Conservation (phyloP, 2,329 filamentous ascomycete genomes). For the Thelonectria rubi region DNA sequence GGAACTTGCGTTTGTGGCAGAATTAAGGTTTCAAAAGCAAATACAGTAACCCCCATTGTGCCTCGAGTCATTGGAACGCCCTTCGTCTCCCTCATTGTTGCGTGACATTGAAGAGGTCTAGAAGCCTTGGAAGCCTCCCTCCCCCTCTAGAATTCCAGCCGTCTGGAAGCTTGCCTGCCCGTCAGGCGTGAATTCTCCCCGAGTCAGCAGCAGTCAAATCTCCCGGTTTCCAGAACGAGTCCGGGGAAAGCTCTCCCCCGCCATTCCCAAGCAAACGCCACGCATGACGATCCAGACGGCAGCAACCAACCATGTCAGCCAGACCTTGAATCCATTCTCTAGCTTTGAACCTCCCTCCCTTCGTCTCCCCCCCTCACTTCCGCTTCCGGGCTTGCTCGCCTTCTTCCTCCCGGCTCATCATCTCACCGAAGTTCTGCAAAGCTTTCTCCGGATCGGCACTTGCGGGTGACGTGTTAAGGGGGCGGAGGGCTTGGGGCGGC, state of each 20-base stretch:
- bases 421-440: neutral
- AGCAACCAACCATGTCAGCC: neutral
- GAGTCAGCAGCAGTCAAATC: neutral
- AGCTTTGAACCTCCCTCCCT: too few species aligned
- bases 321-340: neutral
- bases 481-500: neutral
- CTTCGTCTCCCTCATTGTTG: neutral
- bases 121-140: neutral
- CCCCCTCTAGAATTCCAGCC: too few species aligned
- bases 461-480: neutral
- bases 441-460: constrained; percentile 1
- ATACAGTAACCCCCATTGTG: too few species aligned
- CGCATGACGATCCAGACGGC: neutral
- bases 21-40: neutral
- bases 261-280: neutral
- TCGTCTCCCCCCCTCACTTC: neutral
- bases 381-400: neutral
- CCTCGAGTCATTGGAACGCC: too few species aligned
- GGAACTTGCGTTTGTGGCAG: neutral
- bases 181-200: neutral
- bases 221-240: neutral
- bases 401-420: neutral
- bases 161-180: neutral
- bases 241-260: neutral
- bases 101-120: neutral